A percentile compares a stretch with the other conserved stretches of the same genome.
These are phyloP conservation scores for Talaromyces sp. DNA, from an alignment of 2,329 filamentous ascomycete species.

Conservation along the genomic window DNA sequence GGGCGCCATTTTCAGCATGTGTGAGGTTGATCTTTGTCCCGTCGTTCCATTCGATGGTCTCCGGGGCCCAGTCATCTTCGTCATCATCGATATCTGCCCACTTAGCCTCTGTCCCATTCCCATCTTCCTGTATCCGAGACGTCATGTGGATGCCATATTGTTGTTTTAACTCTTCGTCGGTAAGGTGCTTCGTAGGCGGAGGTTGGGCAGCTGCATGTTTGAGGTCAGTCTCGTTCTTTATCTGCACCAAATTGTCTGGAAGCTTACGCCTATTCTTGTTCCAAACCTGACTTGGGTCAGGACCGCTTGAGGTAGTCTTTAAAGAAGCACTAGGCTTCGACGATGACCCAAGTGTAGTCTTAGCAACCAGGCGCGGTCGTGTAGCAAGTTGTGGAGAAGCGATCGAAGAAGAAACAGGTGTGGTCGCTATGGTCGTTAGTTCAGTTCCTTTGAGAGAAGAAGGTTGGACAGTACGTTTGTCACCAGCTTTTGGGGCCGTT, in stretches of 20 bases:
- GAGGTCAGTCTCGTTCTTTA: slow-evolving; percentile 15
- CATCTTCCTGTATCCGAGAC: slow-evolving; percentile 58
- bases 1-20: slow-evolving; percentile 30
- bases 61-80: slow-evolving; percentile 63
- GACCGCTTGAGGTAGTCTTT: slow-evolving; percentile 45
- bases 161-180: slow-evolving; percentile 62
- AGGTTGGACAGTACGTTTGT: slow-evolving; percentile 44
- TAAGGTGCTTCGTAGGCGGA: slow-evolving; percentile 58
- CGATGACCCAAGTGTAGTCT: slow-evolving; percentile 49
- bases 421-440: slow-evolving; percentile 22
- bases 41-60: slow-evolving; percentile 64
- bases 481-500: slow-evolving; percentile 45
- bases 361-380: slow-evolving; percentile 58
- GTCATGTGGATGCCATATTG: slow-evolving; percentile 64
- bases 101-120: slow-evolving; percentile 56
- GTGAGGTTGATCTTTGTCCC: slow-evolving; percentile 60
- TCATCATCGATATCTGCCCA: slow-evolving; percentile 67
- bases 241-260: neutral
- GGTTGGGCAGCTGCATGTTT: slow-evolving; percentile 40
- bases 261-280: slow-evolving; percentile 60
- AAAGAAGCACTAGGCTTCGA: slow-evolving; percentile 44
- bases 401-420: slow-evolving; percentile 32
- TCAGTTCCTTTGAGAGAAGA: neutral
- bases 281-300: slow-evolving; percentile 64
- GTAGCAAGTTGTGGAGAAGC: slow-evolving; percentile 38